Base-by-base conservation (phyloP, 306 rosid species). In the Acacia acuminata region DNA sequence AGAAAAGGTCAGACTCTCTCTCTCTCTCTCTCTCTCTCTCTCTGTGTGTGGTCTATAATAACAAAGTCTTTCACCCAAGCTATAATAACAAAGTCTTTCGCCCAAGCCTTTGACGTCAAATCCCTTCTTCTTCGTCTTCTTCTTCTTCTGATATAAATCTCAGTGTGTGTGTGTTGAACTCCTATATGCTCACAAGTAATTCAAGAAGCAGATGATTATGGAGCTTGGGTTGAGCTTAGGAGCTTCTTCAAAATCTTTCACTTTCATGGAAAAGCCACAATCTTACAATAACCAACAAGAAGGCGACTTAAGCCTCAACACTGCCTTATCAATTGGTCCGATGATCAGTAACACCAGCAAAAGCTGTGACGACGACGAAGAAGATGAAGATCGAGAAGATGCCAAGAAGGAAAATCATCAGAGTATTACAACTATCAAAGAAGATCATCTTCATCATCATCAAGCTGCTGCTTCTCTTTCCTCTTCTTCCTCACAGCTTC, bases 151-250 rank as follows among this genome's bases (percentile, higher is more conserved):
- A 38, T 68, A 16, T 40, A 25, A 55, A 4, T 44, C 40, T 79
- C 14, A 60, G 0, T 68, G 10, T 60, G 66, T 4, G 38, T 45
- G 53, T 48, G 19, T 48, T 68, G 25, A 68, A 67, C 22, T 22
- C 70, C 48, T 50, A 16, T 53, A 86, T 72, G 75, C 53, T n/a
- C 68, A 13, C 11, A 53, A 71, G 66, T 71, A 50, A 73, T 1
- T 38, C 6, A 36, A 36, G 5, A 36, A 77, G n/a, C 79, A 36
- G 63, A 92, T 96, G 98, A 92, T 94, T 97, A 92, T 96, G 99
- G 98, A 96, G 85, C 87, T 96, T 48, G 99, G 90, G 73, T 85
- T 96, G 44, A 94, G 94, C 78, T 85, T 96, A 34, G 99, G 99
- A 25, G 97, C 94, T 76, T 81, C 94, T 73, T 81, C 97, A 12